Evolutionary conservation across 257 asterid species (phyloP).

Genomic region (Mitragyna speciosa): DNA sequence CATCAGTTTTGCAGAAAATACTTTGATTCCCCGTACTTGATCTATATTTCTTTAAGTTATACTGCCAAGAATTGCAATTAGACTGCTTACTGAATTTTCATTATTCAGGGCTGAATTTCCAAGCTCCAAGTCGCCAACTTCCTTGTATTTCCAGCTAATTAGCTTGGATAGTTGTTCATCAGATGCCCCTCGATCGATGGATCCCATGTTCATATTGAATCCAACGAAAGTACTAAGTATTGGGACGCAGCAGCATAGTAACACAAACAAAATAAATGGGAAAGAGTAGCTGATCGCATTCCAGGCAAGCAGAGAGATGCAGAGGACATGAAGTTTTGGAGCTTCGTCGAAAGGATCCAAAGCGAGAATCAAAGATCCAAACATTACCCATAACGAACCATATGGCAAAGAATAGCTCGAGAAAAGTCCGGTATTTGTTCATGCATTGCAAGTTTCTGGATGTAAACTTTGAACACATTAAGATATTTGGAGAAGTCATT

Average conservation of each 20-base stretch:
- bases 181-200: conserved; percentile 70
- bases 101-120: conserved; percentile 33
- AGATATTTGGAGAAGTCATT: not conserved
- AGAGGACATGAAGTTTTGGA: conserved; percentile 79
- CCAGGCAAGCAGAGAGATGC: conserved; percentile 79
- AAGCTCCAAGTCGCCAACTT: conserved; percentile 29
- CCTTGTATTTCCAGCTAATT: conserved; percentile 66
- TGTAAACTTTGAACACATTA: not conserved
- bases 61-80: not conserved
- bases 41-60: not conserved
- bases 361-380: conserved; percentile 85
- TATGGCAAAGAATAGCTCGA: conserved; percentile 80
- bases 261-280: conserved; percentile 74
- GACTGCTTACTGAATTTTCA: conserved; percentile 52
- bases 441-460: conserved; percentile 49
- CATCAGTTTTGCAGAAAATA: not conserved
- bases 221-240: conserved; percentile 66
- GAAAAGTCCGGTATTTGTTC: conserved; percentile 58
- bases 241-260: conserved; percentile 88
- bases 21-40: not conserved
- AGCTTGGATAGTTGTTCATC: conserved; percentile 69
- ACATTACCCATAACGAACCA: conserved; percentile 98
- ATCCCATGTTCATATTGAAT: conserved; percentile 81
- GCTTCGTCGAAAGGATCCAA: conserved; percentile 61
- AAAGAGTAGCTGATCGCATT: conserved; percentile 89